phyloP scores from a whole-genome alignment of 176 grass and related monocot genomes.

The Cenchrus purpureus region DNA sequence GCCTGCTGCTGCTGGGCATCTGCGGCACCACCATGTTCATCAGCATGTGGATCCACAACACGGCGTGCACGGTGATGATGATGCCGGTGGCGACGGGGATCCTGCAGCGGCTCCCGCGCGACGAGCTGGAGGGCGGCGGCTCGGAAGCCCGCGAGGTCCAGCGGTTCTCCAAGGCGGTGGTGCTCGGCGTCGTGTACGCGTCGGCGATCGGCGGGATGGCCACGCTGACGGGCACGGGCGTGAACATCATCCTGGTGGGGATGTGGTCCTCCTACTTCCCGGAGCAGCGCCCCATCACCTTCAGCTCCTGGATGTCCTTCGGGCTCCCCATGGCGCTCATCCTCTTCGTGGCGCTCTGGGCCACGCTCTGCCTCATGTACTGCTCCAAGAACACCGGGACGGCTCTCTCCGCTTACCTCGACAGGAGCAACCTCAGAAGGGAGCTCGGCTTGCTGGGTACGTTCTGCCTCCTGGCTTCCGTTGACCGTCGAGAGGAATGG shows the following conservation, averaged over 20 bases:
- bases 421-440: slow-evolving; percentile 70
- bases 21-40: slow-evolving; percentile 69
- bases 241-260: slow-evolving; percentile 89
- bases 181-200: slow-evolving; percentile 80
- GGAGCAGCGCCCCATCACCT: slow-evolving; percentile 62
- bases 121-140: not conserved
- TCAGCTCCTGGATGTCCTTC: slow-evolving; percentile 93
- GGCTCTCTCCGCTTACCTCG: slow-evolving; percentile 75
- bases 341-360: slow-evolving; percentile 71
- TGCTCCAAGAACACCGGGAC: slow-evolving; percentile 66
- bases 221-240: slow-evolving; percentile 81
- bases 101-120: slow-evolving; percentile 71
- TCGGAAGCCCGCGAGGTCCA: slow-evolving; percentile 16
- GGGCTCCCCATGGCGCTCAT: slow-evolving; percentile 71
- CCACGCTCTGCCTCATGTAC: slow-evolving; percentile 69
- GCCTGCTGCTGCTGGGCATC: slow-evolving; percentile 80
- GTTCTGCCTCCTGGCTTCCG: not conserved
- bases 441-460: slow-evolving; percentile 84
- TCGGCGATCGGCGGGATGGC: slow-evolving; percentile 68
- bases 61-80: slow-evolving; percentile 84
- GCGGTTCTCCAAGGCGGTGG: slow-evolving; percentile 71
- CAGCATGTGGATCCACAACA: slow-evolving; percentile 99
- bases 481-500: not conserved
- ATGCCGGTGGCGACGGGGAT: slow-evolving; percentile 83
- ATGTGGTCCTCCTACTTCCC: slow-evolving; percentile 92